These are phyloP conservation scores for Combretum micranthum DNA, from an alignment of 345 rosid species.

Conservation along the genomic window DNA sequence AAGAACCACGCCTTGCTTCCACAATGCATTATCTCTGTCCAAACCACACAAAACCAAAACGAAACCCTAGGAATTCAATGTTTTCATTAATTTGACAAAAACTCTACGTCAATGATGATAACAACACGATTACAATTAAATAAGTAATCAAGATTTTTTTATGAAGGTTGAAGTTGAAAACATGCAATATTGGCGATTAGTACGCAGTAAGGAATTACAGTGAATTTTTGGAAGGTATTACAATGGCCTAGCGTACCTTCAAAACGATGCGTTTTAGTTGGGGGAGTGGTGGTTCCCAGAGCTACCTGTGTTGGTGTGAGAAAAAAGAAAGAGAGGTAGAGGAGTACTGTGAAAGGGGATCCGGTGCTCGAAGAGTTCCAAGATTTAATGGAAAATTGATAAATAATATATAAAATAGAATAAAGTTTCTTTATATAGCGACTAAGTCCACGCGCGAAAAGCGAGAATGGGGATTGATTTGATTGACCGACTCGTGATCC, in stretches of 20 bases:
- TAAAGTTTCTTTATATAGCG: too few species aligned
- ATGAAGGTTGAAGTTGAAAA: too few species aligned
- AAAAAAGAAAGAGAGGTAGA: too few species aligned
- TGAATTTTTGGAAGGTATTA: too few species aligned
- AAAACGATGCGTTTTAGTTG: slow-evolving; percentile 15
- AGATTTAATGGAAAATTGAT: too few species aligned
- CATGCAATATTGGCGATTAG: slow-evolving; percentile 13
- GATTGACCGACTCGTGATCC: too few species aligned
- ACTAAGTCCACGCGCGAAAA: too few species aligned
- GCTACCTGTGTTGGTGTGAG: slow-evolving; percentile 3
- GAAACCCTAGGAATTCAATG: slow-evolving; percentile 10
- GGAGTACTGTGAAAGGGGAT: slow-evolving; percentile 8
- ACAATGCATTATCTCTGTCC: slow-evolving; percentile 31
- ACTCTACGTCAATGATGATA: slow-evolving; percentile 3
- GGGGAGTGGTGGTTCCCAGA: slow-evolving; percentile 3
- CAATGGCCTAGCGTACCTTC: slow-evolving; percentile 14
- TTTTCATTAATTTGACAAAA: slow-evolving; percentile 31
- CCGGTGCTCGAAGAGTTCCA: slow-evolving; percentile 7
- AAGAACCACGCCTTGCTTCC: slow-evolving; percentile 19
- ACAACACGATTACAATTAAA: slow-evolving; percentile 11
- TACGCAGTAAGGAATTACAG: slow-evolving; percentile 1
- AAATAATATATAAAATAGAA: too few species aligned
- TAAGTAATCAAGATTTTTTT: neutral
- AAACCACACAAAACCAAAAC: slow-evolving; percentile 13
- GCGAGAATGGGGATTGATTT: too few species aligned